Evolutionary conservation across 1,284 basidiomycete species (phyloP).

Genomic region (Ustilago vetiveriae): DNA sequence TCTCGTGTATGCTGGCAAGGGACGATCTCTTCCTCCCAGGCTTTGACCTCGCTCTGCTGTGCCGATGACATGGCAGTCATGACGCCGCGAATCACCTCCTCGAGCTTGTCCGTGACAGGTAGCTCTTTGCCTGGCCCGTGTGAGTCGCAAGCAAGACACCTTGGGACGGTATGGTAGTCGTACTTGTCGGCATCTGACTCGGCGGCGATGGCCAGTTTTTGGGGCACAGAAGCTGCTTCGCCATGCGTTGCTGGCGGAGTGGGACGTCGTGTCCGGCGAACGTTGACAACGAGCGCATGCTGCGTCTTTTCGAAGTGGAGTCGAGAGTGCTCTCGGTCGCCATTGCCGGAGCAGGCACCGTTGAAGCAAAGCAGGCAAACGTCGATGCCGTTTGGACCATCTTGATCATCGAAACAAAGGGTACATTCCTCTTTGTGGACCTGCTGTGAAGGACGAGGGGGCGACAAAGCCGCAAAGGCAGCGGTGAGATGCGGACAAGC

Average conservation of each 20-base stretch:
- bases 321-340: conserved; percentile 54
- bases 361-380: conserved; percentile 95
- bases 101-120: conserved; percentile 67
- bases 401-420: conserved; percentile 94
- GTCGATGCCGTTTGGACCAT: conserved; percentile 76
- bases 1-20: conserved; percentile 87
- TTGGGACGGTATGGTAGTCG: conserved; percentile 75
- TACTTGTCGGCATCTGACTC: conserved; percentile 89
- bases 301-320: conserved; percentile 69
- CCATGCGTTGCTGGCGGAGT: conserved; percentile 3
- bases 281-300: conserved; percentile 82
- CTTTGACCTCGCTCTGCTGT: conserved; percentile 91
- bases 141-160: conserved; percentile 75
- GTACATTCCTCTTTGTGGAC: conserved; percentile 89
- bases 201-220: conserved; percentile 85
- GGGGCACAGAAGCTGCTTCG: conserved; percentile 69
- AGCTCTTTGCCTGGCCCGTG: conserved; percentile 70
- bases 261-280: conserved; percentile 76
- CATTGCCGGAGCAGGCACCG: conserved; percentile 71
- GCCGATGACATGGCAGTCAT: conserved; percentile 86
- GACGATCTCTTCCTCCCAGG: conserved; percentile 94
- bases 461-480: conserved; percentile 41
- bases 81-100: conserved; percentile 75
- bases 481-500: conserved; percentile 57
- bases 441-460: conserved; percentile 53